Evolutionary conservation across 257 asterid species (phyloP).

Genomic region (Dorcoceras hygrometricum): DNA sequence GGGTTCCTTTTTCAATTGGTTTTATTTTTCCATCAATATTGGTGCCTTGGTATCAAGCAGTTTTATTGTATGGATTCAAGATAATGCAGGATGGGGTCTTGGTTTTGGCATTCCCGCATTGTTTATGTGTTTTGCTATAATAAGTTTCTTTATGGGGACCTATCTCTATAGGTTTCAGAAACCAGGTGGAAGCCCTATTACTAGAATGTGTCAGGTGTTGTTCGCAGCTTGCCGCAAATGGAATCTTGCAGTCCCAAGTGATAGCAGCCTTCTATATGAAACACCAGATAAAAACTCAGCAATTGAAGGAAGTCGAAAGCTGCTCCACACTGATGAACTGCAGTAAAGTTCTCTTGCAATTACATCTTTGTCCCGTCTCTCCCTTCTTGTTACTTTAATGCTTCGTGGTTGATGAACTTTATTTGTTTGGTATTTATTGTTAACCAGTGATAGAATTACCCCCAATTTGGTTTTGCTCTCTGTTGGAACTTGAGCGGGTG

Average conservation of each 20-base stretch:
- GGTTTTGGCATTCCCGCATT: conserved; percentile 92
- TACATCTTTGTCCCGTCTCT: background rate
- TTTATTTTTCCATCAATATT: conserved; percentile 81
- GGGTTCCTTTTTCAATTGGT: conserved; percentile 98
- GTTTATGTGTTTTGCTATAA: conserved; percentile 78
- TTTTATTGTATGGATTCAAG: conserved; percentile 94
- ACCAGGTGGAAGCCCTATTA: conserved; percentile 97
- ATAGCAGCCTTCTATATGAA: conserved; percentile 71
- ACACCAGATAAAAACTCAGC: conserved; percentile 75
- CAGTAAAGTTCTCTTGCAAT: conserved; percentile 34
- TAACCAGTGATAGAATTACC: background rate
- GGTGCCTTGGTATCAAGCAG: conserved; percentile 89
- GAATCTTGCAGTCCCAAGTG: conserved; percentile 53
- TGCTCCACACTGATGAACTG: conserved; percentile 77
- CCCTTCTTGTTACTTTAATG: background rate
- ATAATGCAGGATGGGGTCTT: conserved; percentile 94
- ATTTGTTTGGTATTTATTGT: conserved; percentile 7
- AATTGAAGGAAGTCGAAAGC: conserved; percentile 88
- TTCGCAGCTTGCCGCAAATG: conserved; percentile 78
- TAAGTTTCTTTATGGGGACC: conserved; percentile 79
- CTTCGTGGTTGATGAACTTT: background rate
- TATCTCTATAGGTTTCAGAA: conserved; percentile 85
- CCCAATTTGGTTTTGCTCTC: background rate
- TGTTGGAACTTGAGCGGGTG: conserved; percentile 7
- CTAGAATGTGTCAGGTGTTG: conserved; percentile 89